A percentile compares a stretch with the other conserved stretches of the same genome.
Conservation (phyloP, 1,284 basidiomycete genomes). For the Cryptococcus amylolentus region DNA sequence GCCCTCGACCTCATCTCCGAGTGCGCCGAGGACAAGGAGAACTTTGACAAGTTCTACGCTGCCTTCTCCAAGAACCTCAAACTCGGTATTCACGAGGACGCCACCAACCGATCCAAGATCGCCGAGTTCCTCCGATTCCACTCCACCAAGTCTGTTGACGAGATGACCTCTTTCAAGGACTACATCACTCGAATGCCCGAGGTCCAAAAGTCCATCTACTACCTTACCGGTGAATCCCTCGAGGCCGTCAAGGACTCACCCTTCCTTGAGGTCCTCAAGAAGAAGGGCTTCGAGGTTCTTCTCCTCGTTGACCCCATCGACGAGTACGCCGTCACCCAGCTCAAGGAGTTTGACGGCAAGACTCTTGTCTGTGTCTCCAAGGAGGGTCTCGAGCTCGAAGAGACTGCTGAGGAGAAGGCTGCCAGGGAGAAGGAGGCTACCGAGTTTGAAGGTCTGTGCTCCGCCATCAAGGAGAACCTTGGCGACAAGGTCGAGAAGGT, state of each 20-base stretch:
- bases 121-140: constrained; percentile 99
- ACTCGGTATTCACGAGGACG: constrained; percentile 99
- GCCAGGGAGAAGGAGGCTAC: constrained; percentile 80
- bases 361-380: constrained; percentile 98
- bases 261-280: constrained; percentile 99
- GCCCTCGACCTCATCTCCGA: constrained; percentile 91
- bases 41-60: constrained; percentile 92
- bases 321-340: constrained; percentile 94
- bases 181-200: constrained; percentile 99
- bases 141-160: constrained; percentile 92
- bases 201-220: constrained; percentile 98
- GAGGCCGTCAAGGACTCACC: constrained; percentile 88
- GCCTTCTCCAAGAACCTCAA: constrained; percentile 97
- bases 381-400: constrained; percentile 98
- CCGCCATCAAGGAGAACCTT: constrained; percentile 95
- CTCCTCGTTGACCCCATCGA: constrained; percentile 98
- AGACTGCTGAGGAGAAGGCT: constrained; percentile 97
- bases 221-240: constrained; percentile 97
- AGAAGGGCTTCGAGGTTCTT: constrained; percentile 98
- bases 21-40: constrained; percentile 99
- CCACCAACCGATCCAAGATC: constrained; percentile 98
- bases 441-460: constrained; percentile 85
- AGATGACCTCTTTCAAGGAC: constrained; percentile 94
- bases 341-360: constrained; percentile 99
- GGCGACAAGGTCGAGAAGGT: constrained; percentile 99